Percentiles rank a stretch among this genome's conserved stretches.
Conservation (phyloP, 306 rosid genomes). For the Geum urbanum region DNA sequence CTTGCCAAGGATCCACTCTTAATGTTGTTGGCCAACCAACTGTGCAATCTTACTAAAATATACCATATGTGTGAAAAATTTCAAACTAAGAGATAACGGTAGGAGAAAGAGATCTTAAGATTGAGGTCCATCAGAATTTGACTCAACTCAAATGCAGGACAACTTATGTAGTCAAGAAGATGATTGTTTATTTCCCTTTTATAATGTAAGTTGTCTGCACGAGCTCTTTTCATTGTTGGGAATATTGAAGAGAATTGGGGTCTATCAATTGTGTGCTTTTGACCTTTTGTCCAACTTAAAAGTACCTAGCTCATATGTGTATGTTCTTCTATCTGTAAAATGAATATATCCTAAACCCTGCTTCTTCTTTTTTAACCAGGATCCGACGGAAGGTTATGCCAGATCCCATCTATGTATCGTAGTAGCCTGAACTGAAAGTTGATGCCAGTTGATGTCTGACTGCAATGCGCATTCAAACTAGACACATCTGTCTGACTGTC, state of each 20-base stretch:
- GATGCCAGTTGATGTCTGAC: not conserved
- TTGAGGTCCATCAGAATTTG: not conserved
- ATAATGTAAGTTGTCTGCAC: not conserved
- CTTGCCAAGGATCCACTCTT: no score
- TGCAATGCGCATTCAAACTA: conserved; percentile 1
- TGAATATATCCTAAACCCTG: conserved; percentile 12
- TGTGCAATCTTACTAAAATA: not conserved
- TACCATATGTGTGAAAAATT: not conserved
- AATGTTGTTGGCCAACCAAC: not conserved
- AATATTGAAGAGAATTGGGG: not conserved
- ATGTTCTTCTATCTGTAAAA: not conserved
- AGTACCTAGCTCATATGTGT: not conserved
- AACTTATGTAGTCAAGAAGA: not conserved
- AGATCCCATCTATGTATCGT: conserved; percentile 62
- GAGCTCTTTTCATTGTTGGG: not conserved
- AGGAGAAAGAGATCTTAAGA: not conserved
- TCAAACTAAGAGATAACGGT: not conserved
- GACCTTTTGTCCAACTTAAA: not conserved
- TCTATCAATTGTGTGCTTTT: not conserved
- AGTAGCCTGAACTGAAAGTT: conserved; percentile 20
- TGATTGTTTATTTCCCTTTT: not conserved
- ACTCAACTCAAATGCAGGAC: not conserved
- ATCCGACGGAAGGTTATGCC: conserved; percentile 77
- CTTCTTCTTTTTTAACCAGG: conserved; percentile 45
- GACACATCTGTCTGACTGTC: not conserved